Conservation (phyloP, 108 stramenopile genomes). For the Bacterosira constricta region DNA sequence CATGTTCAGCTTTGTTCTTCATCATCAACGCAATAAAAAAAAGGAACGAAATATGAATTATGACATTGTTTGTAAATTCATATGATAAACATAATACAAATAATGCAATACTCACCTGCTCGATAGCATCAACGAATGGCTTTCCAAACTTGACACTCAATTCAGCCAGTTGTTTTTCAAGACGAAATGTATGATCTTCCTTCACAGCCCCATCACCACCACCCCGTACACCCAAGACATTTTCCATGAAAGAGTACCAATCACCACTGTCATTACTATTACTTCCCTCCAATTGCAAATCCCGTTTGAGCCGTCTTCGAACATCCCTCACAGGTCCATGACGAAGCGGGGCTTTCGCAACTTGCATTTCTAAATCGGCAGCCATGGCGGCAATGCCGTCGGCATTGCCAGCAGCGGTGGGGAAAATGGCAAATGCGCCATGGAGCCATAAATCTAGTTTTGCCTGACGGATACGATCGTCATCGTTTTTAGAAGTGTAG, state of each 20-base stretch:
- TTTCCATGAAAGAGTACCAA: background rate
- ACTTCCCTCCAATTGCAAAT: background rate
- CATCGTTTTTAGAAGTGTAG: background rate
- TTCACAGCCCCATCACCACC: slow-evolving; percentile 13
- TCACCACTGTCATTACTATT: background rate
- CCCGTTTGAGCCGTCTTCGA: slow-evolving; percentile 4
- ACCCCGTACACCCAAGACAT: slow-evolving; percentile 3
- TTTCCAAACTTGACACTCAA: slow-evolving; percentile 46
- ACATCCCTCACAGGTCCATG: slow-evolving; percentile 46
- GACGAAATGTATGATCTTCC: slow-evolving; percentile 15
- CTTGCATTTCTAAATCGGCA: slow-evolving; percentile 9
- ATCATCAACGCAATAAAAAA: too few relatives aligned
- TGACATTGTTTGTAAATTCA: background rate
- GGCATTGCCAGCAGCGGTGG: background rate
- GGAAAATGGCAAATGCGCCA: slow-evolving; percentile 44
- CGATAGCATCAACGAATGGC: slow-evolving; percentile 45
- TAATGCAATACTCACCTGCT: background rate
- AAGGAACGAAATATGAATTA: background rate
- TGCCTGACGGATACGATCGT: slow-evolving; percentile 21
- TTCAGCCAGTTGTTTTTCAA: slow-evolving; percentile 28
- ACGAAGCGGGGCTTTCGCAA: slow-evolving; percentile 21
- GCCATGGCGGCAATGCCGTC: background rate
- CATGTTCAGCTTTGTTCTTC: slow-evolving; percentile 58
- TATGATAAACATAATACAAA: background rate
- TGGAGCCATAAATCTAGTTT: slow-evolving; percentile 56